Percentiles rank a stretch among this genome's conserved stretches.
These are phyloP conservation scores for Leccinum laetum DNA, from an alignment of 1,284 basidiomycete species.

Conservation along the genomic window DNA sequence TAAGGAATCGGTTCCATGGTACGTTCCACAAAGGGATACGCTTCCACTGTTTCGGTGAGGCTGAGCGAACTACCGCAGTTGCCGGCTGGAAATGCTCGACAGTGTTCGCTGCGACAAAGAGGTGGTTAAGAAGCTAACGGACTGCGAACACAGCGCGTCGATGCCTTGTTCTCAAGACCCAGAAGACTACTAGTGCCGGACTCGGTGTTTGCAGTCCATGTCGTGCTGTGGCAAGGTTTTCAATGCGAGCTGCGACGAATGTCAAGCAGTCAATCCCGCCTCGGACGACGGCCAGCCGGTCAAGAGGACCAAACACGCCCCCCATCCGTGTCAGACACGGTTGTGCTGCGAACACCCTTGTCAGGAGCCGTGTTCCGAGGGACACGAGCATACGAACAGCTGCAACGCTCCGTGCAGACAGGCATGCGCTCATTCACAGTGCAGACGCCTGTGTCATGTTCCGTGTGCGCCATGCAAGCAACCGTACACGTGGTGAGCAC, in stretches of 20 bases:
- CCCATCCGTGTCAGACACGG: constrained; percentile 51
- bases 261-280: constrained; percentile 40
- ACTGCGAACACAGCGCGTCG: constrained; percentile 55
- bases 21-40: constrained; percentile 15
- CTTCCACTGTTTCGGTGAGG: background rate
- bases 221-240: constrained; percentile 60
- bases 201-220: constrained; percentile 44
- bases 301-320: constrained; percentile 38
- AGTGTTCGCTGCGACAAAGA: constrained; percentile 44
- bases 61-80: constrained; percentile 36
- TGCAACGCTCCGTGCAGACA: constrained; percentile 58
- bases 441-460: constrained; percentile 47
- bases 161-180: constrained; percentile 51
- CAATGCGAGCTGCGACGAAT: constrained; percentile 47
- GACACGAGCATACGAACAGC: constrained; percentile 47
- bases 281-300: constrained; percentile 8
- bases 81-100: constrained; percentile 44
- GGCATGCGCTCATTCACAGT: constrained; percentile 52
- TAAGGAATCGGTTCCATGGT: constrained; percentile 55
- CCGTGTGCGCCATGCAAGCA: constrained; percentile 68
- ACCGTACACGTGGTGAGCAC: constrained; percentile 53
- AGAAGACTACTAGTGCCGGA: constrained; percentile 39
- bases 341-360: constrained; percentile 66
- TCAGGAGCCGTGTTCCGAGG: constrained; percentile 46
- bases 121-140: constrained; percentile 47